Conservation (phyloP, 2,329 filamentous ascomycete genomes). For the Elsinoe arachidis region DNA sequence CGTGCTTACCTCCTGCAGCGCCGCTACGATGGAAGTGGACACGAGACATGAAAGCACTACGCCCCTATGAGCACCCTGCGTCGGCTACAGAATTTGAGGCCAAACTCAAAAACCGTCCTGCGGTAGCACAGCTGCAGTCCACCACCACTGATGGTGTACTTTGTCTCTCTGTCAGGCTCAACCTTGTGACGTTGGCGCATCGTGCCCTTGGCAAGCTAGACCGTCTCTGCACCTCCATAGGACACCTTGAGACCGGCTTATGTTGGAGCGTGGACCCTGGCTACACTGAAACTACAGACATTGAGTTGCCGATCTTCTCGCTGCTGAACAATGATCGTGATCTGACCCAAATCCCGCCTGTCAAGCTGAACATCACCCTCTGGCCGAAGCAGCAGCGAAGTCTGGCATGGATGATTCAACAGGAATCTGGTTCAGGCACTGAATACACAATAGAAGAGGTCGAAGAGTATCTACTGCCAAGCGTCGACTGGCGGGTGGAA, state of each 20-base stretch:
- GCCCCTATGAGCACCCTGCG: conserved; percentile 43
- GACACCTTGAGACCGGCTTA: neutral
- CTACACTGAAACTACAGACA: conserved; percentile 33
- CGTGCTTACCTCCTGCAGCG: conserved; percentile 34
- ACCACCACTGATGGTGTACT: conserved; percentile 9
- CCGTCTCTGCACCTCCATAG: conserved; percentile 17
- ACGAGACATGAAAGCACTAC: conserved; percentile 25
- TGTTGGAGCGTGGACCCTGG: conserved; percentile 1
- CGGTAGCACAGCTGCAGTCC: conserved; percentile 14
- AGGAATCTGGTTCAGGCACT: conserved; percentile 38
- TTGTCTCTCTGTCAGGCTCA: conserved; percentile 20
- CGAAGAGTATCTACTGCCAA: conserved; percentile 45
- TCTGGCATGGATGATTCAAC: conserved; percentile 50
- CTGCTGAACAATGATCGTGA: conserved; percentile 35
- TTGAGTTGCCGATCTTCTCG: conserved; percentile 34
- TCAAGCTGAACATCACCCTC: conserved; percentile 32
- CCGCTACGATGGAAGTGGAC: conserved; percentile 30
- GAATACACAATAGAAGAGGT: conserved; percentile 46
- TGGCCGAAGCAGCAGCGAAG: conserved; percentile 47
- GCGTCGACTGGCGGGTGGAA: conserved; percentile 47
- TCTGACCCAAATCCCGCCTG: conserved; percentile 21
- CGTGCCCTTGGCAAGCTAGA: conserved; percentile 20
- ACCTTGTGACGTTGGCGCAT: conserved; percentile 24
- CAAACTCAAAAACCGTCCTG: conserved; percentile 43
- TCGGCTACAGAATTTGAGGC: conserved; percentile 44